Conservation (phyloP, 2,329 filamentous ascomycete genomes). For the Biscogniauxia mediterranea region DNA sequence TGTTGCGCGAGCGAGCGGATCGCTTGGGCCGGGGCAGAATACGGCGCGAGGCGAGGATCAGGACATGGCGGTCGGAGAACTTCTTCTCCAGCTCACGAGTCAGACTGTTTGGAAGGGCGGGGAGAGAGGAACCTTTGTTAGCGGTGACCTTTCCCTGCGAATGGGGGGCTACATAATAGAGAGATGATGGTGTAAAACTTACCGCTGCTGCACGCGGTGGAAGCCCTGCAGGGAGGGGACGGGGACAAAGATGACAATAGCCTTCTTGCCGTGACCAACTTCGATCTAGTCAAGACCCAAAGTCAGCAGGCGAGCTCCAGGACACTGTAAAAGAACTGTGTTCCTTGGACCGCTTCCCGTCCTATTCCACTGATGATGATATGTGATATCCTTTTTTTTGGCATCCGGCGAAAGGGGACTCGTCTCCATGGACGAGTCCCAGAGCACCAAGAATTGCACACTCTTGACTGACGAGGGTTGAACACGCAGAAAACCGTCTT, state of each 20-base stretch:
- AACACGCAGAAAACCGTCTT: conserved; percentile 1
- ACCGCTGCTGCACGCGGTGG: conserved; percentile 99
- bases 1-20: conserved; percentile 93
- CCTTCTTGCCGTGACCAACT: conserved; percentile 99
- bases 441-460: conserved; percentile 19
- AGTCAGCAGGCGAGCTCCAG: conserved; percentile 78
- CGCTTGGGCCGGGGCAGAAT: conserved; percentile 98
- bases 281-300: conserved; percentile 81
- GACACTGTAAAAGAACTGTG: conserved; percentile 42
- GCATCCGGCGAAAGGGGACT: conserved; percentile 19
- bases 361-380: conserved; percentile 55
- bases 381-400: conserved; percentile 20
- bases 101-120: conserved; percentile 59
- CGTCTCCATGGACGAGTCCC: conserved; percentile 17
- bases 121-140: conserved; percentile 21
- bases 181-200: conserved; percentile 45
- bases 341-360: conserved; percentile 74
- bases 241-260: conserved; percentile 99
- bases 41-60: conserved; percentile 98
- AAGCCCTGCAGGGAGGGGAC: conserved; percentile 97
- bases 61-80: conserved; percentile 99
- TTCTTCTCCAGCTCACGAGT: conserved; percentile 99
- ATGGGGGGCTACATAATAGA: background rate
- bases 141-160: conserved; percentile 4
- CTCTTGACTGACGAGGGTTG: conserved; percentile 12